Evolutionary conservation across 202 grass and related monocot species (phyloP), one percentile per base, ranked within the genome.

Genomic region (Bolboschoenoplectus hybrid): DNA sequence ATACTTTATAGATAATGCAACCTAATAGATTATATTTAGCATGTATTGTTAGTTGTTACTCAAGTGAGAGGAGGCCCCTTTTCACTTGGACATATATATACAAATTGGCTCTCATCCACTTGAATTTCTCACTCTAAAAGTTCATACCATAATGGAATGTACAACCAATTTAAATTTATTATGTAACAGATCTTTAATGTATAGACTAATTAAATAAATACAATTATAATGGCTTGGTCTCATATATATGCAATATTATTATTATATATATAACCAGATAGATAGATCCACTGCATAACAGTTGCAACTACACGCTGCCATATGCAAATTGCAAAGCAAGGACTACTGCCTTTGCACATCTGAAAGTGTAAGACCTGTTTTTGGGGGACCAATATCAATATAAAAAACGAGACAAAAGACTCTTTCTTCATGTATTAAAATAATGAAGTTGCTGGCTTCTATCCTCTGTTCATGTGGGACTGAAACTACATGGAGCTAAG

Each of bases 391-490:
- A 5, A 50, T 39, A 56, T 40, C 12, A 84, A 84, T 69, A 39
- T 26, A 26, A 26, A 26, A 67, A 9, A 2, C 58, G 64, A 43
- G 65, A 84, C 81, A 70, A 20, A 83, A 14, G 19, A 38, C 7
- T 44, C 45, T 43, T 84, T 40, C 26, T 82, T 53, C 0, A n/a
- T 71, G 39, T 39, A 56, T 70, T 19, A 52, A 55, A 34, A 67
- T 65, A 50, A 82, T 67, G 39, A 82, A 67, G 11, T 36, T 35
- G 58, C 43, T 51, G 19, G 4, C 47, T 38, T 84, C 64, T 71
- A 84, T 84, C 43, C 47, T 40, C 82, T 84, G 82, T 84, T 84
- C 82, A 84, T 55, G 81, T 84, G 81, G 56, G 81, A 35, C 80
- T 82, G 17, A 64, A 66, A n/a, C 80, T 82, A 82, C 58, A 82